phyloP scores from a whole-genome alignment of 352 stramenopile species.

The Globisporangium parvum region DNA sequence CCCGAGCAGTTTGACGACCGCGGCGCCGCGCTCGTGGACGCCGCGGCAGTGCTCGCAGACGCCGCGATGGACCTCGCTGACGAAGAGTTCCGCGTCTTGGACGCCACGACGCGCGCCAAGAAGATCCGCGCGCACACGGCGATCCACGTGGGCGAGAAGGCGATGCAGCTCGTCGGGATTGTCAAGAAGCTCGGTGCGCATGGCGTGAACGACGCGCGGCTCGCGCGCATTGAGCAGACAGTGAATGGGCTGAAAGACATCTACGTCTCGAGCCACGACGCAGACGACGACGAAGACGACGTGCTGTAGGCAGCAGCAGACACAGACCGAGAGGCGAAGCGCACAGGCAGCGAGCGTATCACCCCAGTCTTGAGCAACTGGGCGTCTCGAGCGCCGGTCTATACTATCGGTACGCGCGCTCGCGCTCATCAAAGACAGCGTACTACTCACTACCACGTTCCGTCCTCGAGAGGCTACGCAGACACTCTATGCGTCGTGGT shows the following conservation, averaged over 20 bases:
- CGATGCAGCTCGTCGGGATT: constrained; percentile 68
- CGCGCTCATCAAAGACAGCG: constrained; percentile 6
- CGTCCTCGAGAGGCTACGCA: background rate
- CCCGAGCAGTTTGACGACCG: constrained; percentile 76
- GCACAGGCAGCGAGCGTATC: too few relatives aligned
- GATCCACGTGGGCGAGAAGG: constrained; percentile 71
- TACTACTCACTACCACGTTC: background rate
- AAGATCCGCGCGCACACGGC: constrained; percentile 70
- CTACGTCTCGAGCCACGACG: constrained; percentile 54
- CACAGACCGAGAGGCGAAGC: background rate
- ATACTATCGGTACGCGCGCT: constrained; percentile 16
- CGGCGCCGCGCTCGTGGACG: constrained; percentile 55
- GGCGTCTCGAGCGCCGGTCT: constrained; percentile 7
- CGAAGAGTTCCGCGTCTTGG: constrained; percentile 67
- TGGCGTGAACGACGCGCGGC: constrained; percentile 43
- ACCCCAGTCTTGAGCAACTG: too few relatives aligned
- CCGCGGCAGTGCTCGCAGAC: constrained; percentile 44
- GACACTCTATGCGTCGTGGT: constrained; percentile 20
- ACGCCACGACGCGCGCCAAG: constrained; percentile 64
- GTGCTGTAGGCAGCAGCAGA: constrained; percentile 50
- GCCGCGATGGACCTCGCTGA: constrained; percentile 71
- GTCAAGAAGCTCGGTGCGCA: constrained; percentile 77
- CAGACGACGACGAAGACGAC: constrained; percentile 84
- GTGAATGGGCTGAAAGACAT: constrained; percentile 46
- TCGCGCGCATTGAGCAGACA: constrained; percentile 35